A percentile compares a stretch with the other conserved stretches of the same genome.
Conservation (phyloP, 2,329 filamentous ascomycete genomes). For the Phyllosticta citrichinensis region DNA sequence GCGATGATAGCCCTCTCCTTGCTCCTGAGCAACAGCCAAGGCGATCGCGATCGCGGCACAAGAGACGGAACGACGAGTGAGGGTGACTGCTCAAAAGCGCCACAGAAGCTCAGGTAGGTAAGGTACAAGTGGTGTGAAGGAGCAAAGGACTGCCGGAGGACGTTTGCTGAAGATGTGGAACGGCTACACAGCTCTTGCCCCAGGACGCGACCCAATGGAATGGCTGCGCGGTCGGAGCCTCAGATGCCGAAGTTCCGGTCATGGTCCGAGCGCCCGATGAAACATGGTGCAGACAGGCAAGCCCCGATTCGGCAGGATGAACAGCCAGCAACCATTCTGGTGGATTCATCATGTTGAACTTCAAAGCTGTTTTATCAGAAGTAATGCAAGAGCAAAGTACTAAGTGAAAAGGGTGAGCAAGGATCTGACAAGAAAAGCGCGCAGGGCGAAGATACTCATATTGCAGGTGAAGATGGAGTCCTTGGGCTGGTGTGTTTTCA, state of each 20-base stretch:
- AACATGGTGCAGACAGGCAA: neutral
- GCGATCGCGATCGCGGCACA: neutral
- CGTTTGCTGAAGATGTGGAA: neutral
- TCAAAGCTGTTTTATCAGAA: too few species aligned
- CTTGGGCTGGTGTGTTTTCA: too few species aligned
- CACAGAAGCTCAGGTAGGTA: neutral
- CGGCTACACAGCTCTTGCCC: neutral
- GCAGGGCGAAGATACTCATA: too few species aligned
- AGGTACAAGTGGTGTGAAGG: neutral
- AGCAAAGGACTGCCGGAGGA: neutral
- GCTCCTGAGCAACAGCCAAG: constrained; percentile 3
- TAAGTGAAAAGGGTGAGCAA: too few species aligned
- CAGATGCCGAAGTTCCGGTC: neutral
- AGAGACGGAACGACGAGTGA: neutral
- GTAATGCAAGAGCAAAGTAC: too few species aligned
- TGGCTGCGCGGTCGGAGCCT: neutral
- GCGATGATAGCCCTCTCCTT: constrained; percentile 1
- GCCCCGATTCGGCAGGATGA: neutral
- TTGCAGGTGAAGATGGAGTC: too few species aligned
- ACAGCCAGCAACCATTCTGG: neutral
- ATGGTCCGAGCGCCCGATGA: neutral
- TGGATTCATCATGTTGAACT: too few species aligned
- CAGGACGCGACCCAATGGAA: neutral
- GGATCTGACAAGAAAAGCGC: too few species aligned
- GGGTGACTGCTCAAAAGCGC: neutral